Conservation (phyloP, 352 stramenopile genomes). For the Globisporangium carolinianum region DNA sequence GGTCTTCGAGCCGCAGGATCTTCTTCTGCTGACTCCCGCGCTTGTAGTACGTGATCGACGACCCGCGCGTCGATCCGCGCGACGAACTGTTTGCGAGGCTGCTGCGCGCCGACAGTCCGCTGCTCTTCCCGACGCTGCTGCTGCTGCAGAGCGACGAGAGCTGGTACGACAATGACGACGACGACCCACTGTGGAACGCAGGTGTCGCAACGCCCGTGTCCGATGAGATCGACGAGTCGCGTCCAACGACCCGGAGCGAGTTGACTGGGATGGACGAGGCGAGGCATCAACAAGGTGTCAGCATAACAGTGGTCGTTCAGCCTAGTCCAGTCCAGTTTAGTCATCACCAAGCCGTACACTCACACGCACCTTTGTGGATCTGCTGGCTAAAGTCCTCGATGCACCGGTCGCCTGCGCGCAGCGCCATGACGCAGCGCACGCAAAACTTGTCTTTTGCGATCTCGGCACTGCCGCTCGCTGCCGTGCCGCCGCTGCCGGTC, state of each 20-base stretch:
- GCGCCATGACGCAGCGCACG: constrained; percentile 40
- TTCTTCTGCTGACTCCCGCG: constrained; percentile 15
- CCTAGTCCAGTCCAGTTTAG: too few species aligned
- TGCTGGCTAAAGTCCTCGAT: constrained; percentile 23
- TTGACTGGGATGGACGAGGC: constrained; percentile 4
- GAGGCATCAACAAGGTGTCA: background rate
- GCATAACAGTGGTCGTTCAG: background rate
- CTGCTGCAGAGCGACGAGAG: constrained; percentile 3
- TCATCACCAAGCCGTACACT: background rate
- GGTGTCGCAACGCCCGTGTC: constrained; percentile 2
- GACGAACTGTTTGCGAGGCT: background rate
- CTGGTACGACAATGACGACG: constrained; percentile 5
- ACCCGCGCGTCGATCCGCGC: background rate
- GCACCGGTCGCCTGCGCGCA: constrained; percentile 32
- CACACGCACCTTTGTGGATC: constrained; percentile 20
- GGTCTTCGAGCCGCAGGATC: constrained; percentile 13
- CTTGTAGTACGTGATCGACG: constrained; percentile 16
- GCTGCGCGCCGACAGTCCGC: constrained; percentile 1
- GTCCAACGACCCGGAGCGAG: constrained; percentile 11
- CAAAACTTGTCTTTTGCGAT: constrained; percentile 52
- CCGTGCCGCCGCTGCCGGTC: background rate
- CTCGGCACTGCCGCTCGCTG: background rate
- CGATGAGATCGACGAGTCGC: constrained; percentile 17
- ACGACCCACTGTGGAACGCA: constrained; percentile 1
- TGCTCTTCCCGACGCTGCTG: constrained; percentile 6